These are phyloP conservation scores for Tulasnella sp. DNA, from an alignment of 768 basidiomycete species.

Conservation along the genomic window DNA sequence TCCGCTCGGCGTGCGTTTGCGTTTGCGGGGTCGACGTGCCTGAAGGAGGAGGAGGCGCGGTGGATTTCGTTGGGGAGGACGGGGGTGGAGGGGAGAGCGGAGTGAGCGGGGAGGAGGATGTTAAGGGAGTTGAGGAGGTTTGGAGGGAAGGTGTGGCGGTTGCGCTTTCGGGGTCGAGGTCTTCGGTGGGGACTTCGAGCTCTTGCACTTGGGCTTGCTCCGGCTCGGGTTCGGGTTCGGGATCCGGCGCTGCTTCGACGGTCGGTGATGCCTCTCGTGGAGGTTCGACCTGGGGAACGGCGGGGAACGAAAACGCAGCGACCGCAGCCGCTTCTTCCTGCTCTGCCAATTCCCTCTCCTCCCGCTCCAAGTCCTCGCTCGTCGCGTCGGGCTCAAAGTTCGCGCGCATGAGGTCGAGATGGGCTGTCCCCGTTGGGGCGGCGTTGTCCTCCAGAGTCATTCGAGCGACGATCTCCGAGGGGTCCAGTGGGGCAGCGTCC, in stretches of 20 bases:
- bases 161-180: not conserved
- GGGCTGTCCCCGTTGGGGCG: not conserved
- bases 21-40: not conserved
- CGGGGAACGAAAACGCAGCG: not conserved
- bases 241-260: not conserved
- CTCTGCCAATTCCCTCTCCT: not conserved
- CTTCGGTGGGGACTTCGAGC: too few relatives aligned
- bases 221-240: not conserved
- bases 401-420: not conserved
- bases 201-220: too few relatives aligned
- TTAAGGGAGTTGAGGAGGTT: not conserved
- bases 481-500: slow-evolving; percentile 1
- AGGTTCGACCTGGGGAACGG: too few relatives aligned
- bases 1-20: not conserved
- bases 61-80: not conserved
- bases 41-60: not conserved
- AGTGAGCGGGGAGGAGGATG: not conserved
- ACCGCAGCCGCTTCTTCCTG: not conserved
- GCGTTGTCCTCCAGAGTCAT: not conserved
- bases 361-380: not conserved
- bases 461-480: not conserved
- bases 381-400: not conserved
- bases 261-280: too few relatives aligned
- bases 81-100: not conserved
- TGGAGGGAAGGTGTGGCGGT: not conserved